Evolutionary conservation across 1,139 yeast genomes (phyloP).

Genomic region (Candida sojae): DNA sequence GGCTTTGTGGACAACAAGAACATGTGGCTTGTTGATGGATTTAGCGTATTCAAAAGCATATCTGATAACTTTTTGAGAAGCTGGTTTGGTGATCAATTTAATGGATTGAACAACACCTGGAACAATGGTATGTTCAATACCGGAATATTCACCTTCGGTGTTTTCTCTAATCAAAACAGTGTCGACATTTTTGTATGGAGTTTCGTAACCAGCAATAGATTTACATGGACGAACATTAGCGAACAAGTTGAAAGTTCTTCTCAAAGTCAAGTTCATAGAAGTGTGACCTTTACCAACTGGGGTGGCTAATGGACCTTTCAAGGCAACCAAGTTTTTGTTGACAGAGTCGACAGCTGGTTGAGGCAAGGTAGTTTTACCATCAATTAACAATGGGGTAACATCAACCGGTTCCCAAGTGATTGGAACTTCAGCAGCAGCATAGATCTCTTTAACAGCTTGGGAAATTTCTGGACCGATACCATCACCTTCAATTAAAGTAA

Average conservation of each 20-base stretch:
- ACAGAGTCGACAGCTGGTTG: constrained; percentile 90
- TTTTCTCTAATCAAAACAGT: constrained; percentile 97
- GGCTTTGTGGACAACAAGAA: constrained; percentile 96
- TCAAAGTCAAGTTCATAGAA: constrained; percentile 92
- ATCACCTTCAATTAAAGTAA: constrained; percentile 96
- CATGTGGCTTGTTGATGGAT: constrained; percentile 84
- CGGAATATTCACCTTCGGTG: constrained; percentile 99
- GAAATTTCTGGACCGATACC: constrained; percentile 98
- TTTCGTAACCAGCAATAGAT: constrained; percentile 89
- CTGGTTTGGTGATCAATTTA: constrained; percentile 93
- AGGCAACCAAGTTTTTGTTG: constrained; percentile 89
- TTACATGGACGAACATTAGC: constrained; percentile 98
- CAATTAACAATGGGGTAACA: constrained; percentile 88
- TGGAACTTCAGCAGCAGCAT: constrained; percentile 91
- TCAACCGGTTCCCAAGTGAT: constrained; percentile 97
- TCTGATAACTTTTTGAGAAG: constrained; percentile 94
- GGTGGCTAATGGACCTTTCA: constrained; percentile 97
- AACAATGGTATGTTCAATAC: constrained; percentile 96
- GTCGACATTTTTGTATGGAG: constrained; percentile 93
- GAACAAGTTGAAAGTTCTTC: constrained; percentile 94
- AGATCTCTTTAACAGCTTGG: constrained; percentile 86
- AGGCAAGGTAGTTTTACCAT: constrained; percentile 94
- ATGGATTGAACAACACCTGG: constrained; percentile 99
- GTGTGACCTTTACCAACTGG: constrained; percentile 99
- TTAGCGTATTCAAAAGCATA: constrained; percentile 97